phyloP scores from a whole-genome alignment of 2,329 filamentous ascomycete genomes.

The Calonectria pauciramosa region DNA sequence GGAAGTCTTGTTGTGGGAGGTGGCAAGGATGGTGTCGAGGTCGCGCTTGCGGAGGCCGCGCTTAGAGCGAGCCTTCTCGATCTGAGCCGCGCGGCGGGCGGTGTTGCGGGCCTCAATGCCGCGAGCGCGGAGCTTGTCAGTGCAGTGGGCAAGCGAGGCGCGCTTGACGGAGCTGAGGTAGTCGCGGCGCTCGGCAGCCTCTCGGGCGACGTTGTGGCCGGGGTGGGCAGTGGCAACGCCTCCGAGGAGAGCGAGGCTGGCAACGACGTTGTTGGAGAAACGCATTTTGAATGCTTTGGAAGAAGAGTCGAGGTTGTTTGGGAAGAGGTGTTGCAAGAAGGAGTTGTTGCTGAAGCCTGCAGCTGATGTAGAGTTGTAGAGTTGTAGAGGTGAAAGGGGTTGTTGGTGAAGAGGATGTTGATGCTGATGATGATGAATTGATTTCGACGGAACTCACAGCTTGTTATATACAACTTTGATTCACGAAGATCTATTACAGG shows the following conservation, averaged over 20 bases:
- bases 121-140: slow-evolving; percentile 60
- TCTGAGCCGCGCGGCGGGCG: slow-evolving; percentile 57
- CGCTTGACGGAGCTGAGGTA: slow-evolving; percentile 56
- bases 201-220: slow-evolving; percentile 62
- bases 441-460: neutral
- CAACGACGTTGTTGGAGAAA: slow-evolving; percentile 32
- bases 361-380: slow-evolving; percentile 6
- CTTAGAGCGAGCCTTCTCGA: slow-evolving; percentile 58
- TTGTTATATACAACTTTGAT: slow-evolving; percentile 8
- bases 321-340: too few species aligned
- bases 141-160: slow-evolving; percentile 61
- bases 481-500: slow-evolving; percentile 4
- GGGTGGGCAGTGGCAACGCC: slow-evolving; percentile 56
- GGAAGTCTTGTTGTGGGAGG: slow-evolving; percentile 54
- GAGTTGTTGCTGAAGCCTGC: slow-evolving; percentile 16
- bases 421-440: neutral
- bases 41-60: slow-evolving; percentile 51
- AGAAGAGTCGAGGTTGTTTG: neutral
- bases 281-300: slow-evolving; percentile 20
- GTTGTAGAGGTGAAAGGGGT: neutral
- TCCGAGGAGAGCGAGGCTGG: slow-evolving; percentile 30
- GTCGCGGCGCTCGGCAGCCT: slow-evolving; percentile 63
- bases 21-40: slow-evolving; percentile 49
- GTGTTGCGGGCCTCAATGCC: slow-evolving; percentile 60
- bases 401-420: slow-evolving; percentile 1